A percentile compares a stretch with the other conserved stretches of the same genome.
Conservation (phyloP, 2,329 filamentous ascomycete genomes). For the Tolypocladium sp. region DNA sequence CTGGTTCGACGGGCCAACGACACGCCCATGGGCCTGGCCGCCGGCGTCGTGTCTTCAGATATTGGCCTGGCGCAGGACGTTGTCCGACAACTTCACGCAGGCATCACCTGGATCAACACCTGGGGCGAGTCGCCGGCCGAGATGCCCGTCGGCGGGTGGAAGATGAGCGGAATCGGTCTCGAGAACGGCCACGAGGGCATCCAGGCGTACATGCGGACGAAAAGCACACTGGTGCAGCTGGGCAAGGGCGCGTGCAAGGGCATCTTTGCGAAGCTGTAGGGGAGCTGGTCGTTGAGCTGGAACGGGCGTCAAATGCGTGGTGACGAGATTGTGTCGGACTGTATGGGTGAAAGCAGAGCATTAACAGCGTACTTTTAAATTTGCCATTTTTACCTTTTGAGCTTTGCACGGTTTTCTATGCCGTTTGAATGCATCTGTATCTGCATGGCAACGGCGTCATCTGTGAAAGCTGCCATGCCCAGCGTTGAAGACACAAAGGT, state of each 20-base stretch:
- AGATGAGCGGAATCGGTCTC: constrained; percentile 77
- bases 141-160: constrained; percentile 91
- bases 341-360: background rate
- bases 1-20: constrained; percentile 65
- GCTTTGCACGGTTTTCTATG: background rate
- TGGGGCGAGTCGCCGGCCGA: constrained; percentile 90
- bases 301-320: background rate
- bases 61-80: constrained; percentile 66
- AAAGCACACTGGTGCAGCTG: constrained; percentile 82
- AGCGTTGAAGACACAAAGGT: no score
- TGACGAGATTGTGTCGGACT: no score
- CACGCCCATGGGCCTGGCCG: constrained; percentile 70
- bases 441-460: no score
- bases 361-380: background rate
- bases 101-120: constrained; percentile 87
- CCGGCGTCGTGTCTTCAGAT: constrained; percentile 73
- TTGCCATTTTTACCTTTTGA: background rate
- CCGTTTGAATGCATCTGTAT: no score
- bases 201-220: constrained; percentile 75
- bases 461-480: no score
- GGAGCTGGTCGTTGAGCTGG: no score
- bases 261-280: constrained; percentile 62
- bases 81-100: constrained; percentile 63
- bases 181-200: constrained; percentile 78
- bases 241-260: constrained; percentile 50